These are phyloP conservation scores for Glycine soja DNA, from an alignment of 306 rosid genomes.

Conservation along the genomic window DNA sequence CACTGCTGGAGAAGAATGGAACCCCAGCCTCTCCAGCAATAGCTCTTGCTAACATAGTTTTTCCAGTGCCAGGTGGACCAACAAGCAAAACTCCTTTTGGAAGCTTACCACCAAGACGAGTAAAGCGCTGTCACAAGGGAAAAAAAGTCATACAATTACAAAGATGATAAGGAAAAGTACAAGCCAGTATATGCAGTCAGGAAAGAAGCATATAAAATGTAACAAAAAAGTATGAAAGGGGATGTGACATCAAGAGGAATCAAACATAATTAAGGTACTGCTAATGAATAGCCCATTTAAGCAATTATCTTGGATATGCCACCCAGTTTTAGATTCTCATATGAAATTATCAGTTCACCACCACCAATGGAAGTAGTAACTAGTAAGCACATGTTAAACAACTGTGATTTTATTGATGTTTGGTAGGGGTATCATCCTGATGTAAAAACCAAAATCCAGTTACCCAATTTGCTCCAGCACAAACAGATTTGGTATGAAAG, in stretches of 20 bases:
- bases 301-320: neutral
- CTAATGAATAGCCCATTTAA: neutral
- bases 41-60: conserved; percentile 96
- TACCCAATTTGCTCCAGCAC: conserved; percentile 6
- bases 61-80: conserved; percentile 98
- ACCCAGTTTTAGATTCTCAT: conserved; percentile 4
- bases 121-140: conserved; percentile 77
- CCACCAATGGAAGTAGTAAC: neutral
- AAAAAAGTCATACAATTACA: conserved; percentile 28
- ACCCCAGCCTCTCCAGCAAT: conserved; percentile 99
- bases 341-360: neutral
- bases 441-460: conserved; percentile 13
- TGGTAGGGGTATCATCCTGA: neutral
- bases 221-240: neutral
- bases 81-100: conserved; percentile 96
- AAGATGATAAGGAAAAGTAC: conserved; percentile 20
- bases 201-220: neutral
- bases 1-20: conserved; percentile 93
- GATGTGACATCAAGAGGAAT: conserved; percentile 1
- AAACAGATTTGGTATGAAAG: neutral
- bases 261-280: neutral
- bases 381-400: conserved; percentile 26
- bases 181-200: neutral
- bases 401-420: neutral
- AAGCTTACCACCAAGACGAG: conserved; percentile 96